Evolutionary conservation across 1,139 yeast species (phyloP).

Genomic region (Saccharomycopsis hybrid): DNA sequence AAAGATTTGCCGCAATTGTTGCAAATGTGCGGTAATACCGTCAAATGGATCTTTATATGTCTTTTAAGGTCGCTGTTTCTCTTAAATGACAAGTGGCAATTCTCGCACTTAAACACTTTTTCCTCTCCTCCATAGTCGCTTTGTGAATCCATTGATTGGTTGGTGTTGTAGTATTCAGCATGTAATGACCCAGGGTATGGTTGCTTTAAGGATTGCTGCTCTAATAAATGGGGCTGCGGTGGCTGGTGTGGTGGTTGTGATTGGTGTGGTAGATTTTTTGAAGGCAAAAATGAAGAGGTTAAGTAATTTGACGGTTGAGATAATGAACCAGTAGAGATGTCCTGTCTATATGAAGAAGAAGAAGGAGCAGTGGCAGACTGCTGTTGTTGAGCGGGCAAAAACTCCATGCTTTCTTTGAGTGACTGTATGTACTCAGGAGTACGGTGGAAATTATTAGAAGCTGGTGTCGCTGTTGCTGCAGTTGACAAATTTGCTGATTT

Average conservation of each 20-base stretch:
- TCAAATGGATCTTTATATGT: conserved; percentile 42
- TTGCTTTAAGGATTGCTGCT: neutral
- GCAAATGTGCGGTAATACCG: conserved; percentile 62
- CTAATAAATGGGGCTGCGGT: neutral
- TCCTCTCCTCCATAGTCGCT: conserved; percentile 2
- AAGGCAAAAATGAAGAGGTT: no score
- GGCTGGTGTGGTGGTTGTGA: neutral
- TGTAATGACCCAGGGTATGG: neutral
- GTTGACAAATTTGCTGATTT: neutral
- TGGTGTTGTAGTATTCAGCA: neutral
- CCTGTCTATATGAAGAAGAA: neutral
- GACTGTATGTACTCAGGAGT: conserved; percentile 5
- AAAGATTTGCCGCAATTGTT: conserved; percentile 73
- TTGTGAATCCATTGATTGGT: neutral
- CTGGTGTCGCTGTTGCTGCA: neutral
- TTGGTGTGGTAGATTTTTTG: no score
- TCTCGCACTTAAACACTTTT: conserved; percentile 23
- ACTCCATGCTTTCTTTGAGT: conserved; percentile 1
- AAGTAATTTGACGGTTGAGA: neutral
- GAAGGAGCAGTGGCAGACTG: conserved; percentile 1
- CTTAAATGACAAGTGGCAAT: conserved; percentile 51
- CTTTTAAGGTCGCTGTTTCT: conserved; percentile 60
- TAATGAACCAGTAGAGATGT: neutral
- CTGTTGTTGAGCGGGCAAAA: neutral
- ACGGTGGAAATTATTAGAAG: neutral